Percentiles rank a stretch among this genome's conserved stretches.
These are phyloP conservation scores for Blechomonas ayalai DNA, from an alignment of 208 protist genomes.

Conservation along the genomic window DNA sequence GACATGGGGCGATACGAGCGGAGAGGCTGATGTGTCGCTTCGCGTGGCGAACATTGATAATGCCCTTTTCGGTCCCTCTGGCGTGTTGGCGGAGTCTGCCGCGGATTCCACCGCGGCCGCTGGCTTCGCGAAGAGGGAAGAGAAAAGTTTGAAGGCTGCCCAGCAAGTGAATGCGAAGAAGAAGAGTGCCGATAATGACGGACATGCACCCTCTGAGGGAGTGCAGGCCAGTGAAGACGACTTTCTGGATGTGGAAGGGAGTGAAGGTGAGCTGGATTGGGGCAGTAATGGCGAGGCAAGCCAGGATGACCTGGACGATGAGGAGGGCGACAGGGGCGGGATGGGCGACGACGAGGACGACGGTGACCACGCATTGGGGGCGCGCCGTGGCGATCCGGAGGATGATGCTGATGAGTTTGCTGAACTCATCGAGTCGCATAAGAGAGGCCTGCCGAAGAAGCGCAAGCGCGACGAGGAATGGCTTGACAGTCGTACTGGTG, in stretches of 20 bases:
- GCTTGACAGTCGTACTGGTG: conserved; percentile 43
- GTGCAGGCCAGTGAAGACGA: conserved; percentile 1
- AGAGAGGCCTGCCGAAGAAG: conserved; percentile 59
- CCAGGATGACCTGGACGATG: conserved; percentile 17
- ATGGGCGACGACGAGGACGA: conserved; percentile 30
- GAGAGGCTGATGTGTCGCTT: conserved; percentile 71
- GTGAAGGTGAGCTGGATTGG: conserved; percentile 62
- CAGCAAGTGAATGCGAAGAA: background rate
- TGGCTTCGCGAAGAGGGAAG: conserved; percentile 2
- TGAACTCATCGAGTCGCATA: conserved; percentile 60
- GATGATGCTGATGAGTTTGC: conserved; percentile 79
- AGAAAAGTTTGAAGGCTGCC: background rate
- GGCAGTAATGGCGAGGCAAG: conserved; percentile 56
- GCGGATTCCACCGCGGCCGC: conserved; percentile 2
- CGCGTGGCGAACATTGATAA: conserved; percentile 59
- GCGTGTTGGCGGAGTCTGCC: conserved; percentile 16
- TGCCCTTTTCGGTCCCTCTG: conserved; percentile 76
- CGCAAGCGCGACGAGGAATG: conserved; percentile 58
- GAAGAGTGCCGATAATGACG: background rate
- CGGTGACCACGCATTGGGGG: conserved; percentile 22
- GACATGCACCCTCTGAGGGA: conserved; percentile 5
- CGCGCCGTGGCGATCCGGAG: conserved; percentile 10
- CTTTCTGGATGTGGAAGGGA: conserved; percentile 39
- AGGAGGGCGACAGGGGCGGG: conserved; percentile 3
- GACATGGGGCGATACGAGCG: conserved; percentile 80